Base-by-base conservation (phyloP, 805 yeast genomes). In the Saccharomycopsis lassenensis region DNA sequence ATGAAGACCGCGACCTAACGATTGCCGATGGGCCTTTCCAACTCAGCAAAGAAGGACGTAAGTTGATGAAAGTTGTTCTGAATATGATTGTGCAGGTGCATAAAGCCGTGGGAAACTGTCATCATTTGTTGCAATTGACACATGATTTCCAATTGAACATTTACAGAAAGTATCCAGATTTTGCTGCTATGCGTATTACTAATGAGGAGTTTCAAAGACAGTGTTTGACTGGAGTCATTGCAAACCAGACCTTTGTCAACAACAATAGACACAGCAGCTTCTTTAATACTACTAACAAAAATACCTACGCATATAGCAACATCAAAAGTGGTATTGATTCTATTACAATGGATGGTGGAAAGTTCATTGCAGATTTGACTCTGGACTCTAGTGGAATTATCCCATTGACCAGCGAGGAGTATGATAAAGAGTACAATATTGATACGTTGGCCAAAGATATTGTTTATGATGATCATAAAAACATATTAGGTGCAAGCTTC, bases 91-190 rank as follows among this genome's bases (percentile, higher is more conserved):
- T 65, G 31, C 59, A 74, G 1, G 71, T 75, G 17, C 52, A 70
- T 7, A 48, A 54, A 15, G 69, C 78, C 1, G 61, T 74, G 15
- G 48, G 55, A 1, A 69, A 73, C 7, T 74, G 77, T 36, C 54
- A 67, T 43, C 64, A 59, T 38, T 61, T 75, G 28, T 52, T 78
- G 21, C 62, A 69, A 7, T 51, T 71, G 14, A 68, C 76, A n/a
- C 80, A 80, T n/a, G 82, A 78, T 45, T 77, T 77, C 52, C 68
- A 67, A 47, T 57, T 80, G 31, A 68, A 73, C 16, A 52, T 61
- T 1, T 75, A 72, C 28, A 66, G 85, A 48, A 60, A 71, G 15
- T 81, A 79, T 49, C 78, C 84, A 1, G 80, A 82, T 52, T 79
- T 79, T 45, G 55, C 65, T 7, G 54, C 53, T 18, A 69, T 75